Base-by-base conservation (phyloP, 176 grass and related monocot species). In the Thinopyrum elongatum region DNA sequence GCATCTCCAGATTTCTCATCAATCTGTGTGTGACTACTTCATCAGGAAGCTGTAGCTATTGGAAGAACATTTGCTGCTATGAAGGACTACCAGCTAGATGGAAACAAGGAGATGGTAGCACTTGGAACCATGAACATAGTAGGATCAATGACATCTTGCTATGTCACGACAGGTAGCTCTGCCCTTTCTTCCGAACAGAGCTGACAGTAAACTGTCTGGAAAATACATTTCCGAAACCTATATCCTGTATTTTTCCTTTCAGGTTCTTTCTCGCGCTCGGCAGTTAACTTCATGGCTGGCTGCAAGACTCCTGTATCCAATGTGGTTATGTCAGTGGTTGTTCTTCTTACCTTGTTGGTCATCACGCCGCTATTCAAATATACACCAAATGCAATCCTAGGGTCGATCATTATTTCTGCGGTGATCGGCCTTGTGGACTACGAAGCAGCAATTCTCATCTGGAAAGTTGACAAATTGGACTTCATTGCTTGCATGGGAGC, bases 101-200 rank as follows among this genome's bases (percentile, higher is more conserved):
- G 97, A 78, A 99, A 99, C 75, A 99, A 99, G 71, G 97, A 99
- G 90, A 99, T 96, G 97, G 84, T 99, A 42, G 97, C 97, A 25
- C 83, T 99, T 80, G 94, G 97, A 87, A 94, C 92, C 22, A 99
- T 99, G 97, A 99, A 99, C 41, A 65, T 96, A 25, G 78, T 92
- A 72, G 97, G 97, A 8, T 99, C 97, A 13, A 99, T 99, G 93
- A 90, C 94, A 8, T 99, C 97, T 65, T 99, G 97, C 80, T 99
- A 99, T 83, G 81, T 94, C 16, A 85, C 97, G 15, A 99, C 97
- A 78, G 97, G 97, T 92, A 85, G 16, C 11, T 71, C 23, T n/a
- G 61, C 47, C 27, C 73, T 68, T 12, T 51, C 53, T 65, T n/a
- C 33, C 19, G 3, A 80, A 63, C 61, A 62, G 75, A 77, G 38